Percentiles rank a stretch among this genome's conserved stretches.
phyloP scores from a whole-genome alignment of 78 protist genomes.

The Dictyostelium firmibasis region DNA sequence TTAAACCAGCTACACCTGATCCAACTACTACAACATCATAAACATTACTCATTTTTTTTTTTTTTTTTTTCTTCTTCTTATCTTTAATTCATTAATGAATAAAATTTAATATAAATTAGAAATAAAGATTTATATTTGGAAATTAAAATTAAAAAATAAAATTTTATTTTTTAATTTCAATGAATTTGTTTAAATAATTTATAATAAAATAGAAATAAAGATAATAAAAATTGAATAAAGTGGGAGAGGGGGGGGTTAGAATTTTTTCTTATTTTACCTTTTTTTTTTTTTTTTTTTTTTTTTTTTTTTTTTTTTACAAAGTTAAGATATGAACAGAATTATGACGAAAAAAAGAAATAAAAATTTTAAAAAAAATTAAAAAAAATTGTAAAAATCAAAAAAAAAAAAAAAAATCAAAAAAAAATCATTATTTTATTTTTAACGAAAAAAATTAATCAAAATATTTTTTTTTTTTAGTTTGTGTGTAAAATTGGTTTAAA shows the following conservation, averaged over 20 bases:
- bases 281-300: too few species aligned
- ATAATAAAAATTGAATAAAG: neutral
- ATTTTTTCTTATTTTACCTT: neutral
- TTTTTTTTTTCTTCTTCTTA: neutral
- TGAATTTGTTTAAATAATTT: too few species aligned
- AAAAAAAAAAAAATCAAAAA: too few species aligned
- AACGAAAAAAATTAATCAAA: neutral
- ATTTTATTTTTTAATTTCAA: neutral
- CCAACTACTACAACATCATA: constrained; percentile 60
- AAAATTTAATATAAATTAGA: too few species aligned
- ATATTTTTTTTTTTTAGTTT: neutral
- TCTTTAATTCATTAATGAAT: too few species aligned
- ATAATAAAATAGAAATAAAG: neutral
- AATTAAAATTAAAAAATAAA: neutral
- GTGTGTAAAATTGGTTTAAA: neutral
- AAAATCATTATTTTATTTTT: too few species aligned
- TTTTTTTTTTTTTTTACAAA: neutral
- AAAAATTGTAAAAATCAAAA: too few species aligned
- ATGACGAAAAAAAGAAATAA: neutral
- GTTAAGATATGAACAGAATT: neutral
- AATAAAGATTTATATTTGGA: neutral
- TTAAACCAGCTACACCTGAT: constrained; percentile 40
- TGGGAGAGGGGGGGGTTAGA: neutral
- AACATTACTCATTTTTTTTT: neutral
- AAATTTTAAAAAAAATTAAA: neutral